Evolutionary conservation across 177 flowering plant species (phyloP).

Genomic region (Vitis hybrid): DNA sequence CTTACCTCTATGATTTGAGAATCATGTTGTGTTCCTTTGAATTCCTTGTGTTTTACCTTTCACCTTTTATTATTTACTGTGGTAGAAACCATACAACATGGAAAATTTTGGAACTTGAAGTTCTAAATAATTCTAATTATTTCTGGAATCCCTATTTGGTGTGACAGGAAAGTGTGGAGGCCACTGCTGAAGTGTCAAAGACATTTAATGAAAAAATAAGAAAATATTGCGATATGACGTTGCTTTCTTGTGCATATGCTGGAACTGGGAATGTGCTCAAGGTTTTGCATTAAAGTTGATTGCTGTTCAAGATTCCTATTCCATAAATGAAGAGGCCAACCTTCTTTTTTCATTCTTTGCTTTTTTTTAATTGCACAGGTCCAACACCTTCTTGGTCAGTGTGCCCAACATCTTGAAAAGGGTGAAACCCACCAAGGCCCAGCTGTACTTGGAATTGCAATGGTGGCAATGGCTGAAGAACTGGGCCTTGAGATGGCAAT

Average conservation of each 20-base stretch:
- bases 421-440: slow-evolving; percentile 96
- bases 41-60: neutral
- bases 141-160: slow-evolving; percentile 9
- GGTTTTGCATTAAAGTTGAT: slow-evolving; percentile 35
- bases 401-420: slow-evolving; percentile 93
- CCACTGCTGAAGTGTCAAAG: slow-evolving; percentile 94
- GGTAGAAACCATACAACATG: neutral
- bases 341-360: slow-evolving; percentile 7
- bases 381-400: slow-evolving; percentile 91
- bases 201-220: slow-evolving; percentile 89
- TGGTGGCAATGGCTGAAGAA: slow-evolving; percentile 99
- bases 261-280: slow-evolving; percentile 98
- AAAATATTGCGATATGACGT: slow-evolving; percentile 90
- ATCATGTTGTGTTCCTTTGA: neutral
- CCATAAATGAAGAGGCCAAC: neutral
- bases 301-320: neutral
- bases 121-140: slow-evolving; percentile 3
- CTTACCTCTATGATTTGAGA: neutral
- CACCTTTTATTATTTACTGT: neutral
- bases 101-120: neutral
- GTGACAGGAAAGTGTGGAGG: slow-evolving; percentile 87
- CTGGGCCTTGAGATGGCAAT: slow-evolving; percentile 96
- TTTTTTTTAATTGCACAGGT: slow-evolving; percentile 44
- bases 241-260: slow-evolving; percentile 97
- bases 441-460: slow-evolving; percentile 97